Evolutionary conservation across 148 eudicot genomes (phyloP), one percentile per base, ranked within the genome.

Genomic region (Fagopyrum tataricum): DNA sequence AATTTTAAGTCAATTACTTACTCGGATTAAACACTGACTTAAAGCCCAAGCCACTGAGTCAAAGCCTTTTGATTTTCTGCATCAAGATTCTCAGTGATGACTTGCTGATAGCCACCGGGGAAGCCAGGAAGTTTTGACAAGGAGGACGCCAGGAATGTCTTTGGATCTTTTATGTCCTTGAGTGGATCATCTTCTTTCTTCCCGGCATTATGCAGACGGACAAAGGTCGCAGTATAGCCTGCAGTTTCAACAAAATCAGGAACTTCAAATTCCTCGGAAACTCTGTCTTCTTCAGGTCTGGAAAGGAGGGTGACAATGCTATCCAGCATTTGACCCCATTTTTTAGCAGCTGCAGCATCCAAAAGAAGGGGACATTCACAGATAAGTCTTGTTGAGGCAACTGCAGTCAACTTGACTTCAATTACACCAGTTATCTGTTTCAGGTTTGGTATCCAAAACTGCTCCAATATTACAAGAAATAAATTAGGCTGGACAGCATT

Each of bases 241-340:
- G 78, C 80, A 78, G 89, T 80, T 72, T 89, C 96, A 40, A 79
- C 85, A 81, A 91, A 85, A 87, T 91, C 98, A 51, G 96, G 97
- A 78, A 91, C 94, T 68, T 95, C 98, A 51, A 81, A 70, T 79
- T 91, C 98, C 26, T 89, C 97, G 76, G 80, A 89, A 68, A 95
- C 91, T 79, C 98, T 88, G 51, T 90, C 92, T 79, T 95, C 87
- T 79, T 95, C 98, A 0, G 97, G 91, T 73, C 88, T 77, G 15
- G 97, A 89, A 70, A 90, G 81, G 77, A 95, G 96, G 52, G 93
- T 90, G 70, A 95, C 87, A 77, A 95, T 87, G 76, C 96, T 91
- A 80, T 95, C 93, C 61, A 95, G 80, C 96, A 95, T 79, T 81
- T 85, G 90, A 72, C 96, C 98, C 96, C 98, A 91, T 44, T 77